These are phyloP conservation scores for Ustilago crameri DNA, from an alignment of 1,284 basidiomycete genomes.

Conservation along the genomic window DNA sequence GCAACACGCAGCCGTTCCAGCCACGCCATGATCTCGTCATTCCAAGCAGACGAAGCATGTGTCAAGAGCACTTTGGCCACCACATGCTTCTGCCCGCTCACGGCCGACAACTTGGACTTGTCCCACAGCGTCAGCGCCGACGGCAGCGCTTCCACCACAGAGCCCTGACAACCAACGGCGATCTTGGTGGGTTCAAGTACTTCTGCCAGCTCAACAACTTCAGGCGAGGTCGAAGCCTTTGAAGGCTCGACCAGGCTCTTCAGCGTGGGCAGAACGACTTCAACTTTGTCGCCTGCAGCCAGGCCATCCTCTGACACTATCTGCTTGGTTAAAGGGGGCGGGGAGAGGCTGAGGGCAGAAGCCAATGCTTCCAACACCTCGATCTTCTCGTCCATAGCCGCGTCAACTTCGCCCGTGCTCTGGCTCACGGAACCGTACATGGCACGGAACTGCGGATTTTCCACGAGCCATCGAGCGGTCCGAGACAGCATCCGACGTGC, in stretches of 20 bases:
- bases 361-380: slow-evolving; percentile 37
- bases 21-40: slow-evolving; percentile 48
- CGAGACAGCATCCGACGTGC: slow-evolving; percentile 26
- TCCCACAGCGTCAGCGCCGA: slow-evolving; percentile 60
- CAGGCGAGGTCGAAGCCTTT: neutral
- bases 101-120: slow-evolving; percentile 56
- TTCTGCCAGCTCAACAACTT: slow-evolving; percentile 7
- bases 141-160: slow-evolving; percentile 43
- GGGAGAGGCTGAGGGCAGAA: slow-evolving; percentile 16
- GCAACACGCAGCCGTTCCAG: slow-evolving; percentile 35
- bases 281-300: neutral
- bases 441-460: slow-evolving; percentile 38
- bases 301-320: neutral
- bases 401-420: neutral
- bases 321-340: neutral
- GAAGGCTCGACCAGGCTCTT: slow-evolving; percentile 7
- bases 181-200: slow-evolving; percentile 52
- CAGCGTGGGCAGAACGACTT: slow-evolving; percentile 13
- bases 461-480: slow-evolving; percentile 31
- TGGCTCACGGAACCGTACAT: slow-evolving; percentile 16
- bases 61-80: slow-evolving; percentile 52
- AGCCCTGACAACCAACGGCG: slow-evolving; percentile 54
- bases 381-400: slow-evolving; percentile 29
- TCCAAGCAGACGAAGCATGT: slow-evolving; percentile 37
- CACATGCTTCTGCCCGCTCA: slow-evolving; percentile 52